Evolutionary conservation across 768 basidiomycete species (phyloP), one percentile per base, ranked within the genome.

Genomic region (Phlebiopsis gigantea): DNA sequence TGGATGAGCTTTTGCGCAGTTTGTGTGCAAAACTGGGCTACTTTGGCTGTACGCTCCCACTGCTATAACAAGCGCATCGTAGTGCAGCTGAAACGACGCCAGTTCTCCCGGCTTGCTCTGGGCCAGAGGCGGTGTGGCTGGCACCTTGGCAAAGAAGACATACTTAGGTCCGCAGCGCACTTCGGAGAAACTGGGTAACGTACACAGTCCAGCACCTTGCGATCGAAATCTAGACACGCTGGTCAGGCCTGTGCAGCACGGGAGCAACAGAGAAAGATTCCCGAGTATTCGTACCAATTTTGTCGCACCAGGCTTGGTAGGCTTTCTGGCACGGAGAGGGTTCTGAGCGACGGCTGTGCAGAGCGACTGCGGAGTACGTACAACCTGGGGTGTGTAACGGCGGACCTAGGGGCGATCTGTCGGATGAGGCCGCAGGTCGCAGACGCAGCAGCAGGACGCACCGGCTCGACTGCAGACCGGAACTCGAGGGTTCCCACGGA

Each of bases 41-140:
- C 90, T 93, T 67, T 93, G 90, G 2, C 81, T 83, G 71, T 93
- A 93, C 46, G 88, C 87, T 2, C 93, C 93, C 1, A 91, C 90
- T 6, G 89, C 84, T 47, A 95, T 83, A 54, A 94, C 82, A 12
- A 94, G 77, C 66, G 88, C 90, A 70, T 94, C 91, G 65, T 88
- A 93, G 19, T 72, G 69, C 44, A 93, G 48, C 8, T 77, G 74
- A 67, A 89, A 92, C 7, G 76, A 70, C 26, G 73, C 64, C 21
- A 51, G 58, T 45, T 45, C 46, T 14, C 34, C 60, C 10, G 55
- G 55, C 14, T 73, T 72, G 12, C 45, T 55, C 34, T 69, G 71
- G 17, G 71, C 54, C 8, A 74, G 55, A 14, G 79, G 74, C 5
- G 74, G 75, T 2, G 84, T 87, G 0, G 84, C 83, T 12, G 85